Evolutionary conservation across 2,329 filamentous ascomycete species (phyloP), one percentile per base, ranked within the genome.

Genomic region (Xylariaceae sp.): DNA sequence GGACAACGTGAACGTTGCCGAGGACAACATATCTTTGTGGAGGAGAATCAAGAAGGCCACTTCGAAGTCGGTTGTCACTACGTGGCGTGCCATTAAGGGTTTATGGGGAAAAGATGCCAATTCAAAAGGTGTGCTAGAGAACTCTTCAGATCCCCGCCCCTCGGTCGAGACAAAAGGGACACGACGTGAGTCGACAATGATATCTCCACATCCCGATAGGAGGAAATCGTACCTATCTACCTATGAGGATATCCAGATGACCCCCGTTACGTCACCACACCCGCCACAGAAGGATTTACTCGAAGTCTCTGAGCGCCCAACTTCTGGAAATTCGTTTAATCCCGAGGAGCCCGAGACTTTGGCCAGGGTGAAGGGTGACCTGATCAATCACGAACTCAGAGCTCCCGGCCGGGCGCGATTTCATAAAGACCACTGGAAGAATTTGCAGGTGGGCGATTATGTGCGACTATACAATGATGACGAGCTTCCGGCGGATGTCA

Each of bases 381-480:
- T 99, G 40, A 83, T 98, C 63, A 90, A 98, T 69, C 85, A 85
- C 26, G 81, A 84, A 45, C 81, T 85, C 57, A 80, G 85, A 14
- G 77, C 82, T 0, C 79, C 84, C 3, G 89, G 89, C 51, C 89
- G 84, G 48, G 91, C 93, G 32, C 84, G 90, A 20, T 99, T 99
- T 76, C 93, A 96, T 73, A 90, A 89, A 66, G 93, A 97, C 69
- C 87, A 86, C 43, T 99, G 95, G 95, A 99, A 99, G 76, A 96
- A 87, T 67, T 82, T 99, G 14, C 88, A 93, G 67, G 95, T 99
- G 7, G 95, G 95, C 46, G 95, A 99, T 73, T 98, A 96, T 74
- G 89, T 99, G 52, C 91, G 96, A 64, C 84, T 99, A 48, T 98
- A 97, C 77, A 97, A 96, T 68, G 90, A 96, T 64, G 95, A 99